Percentiles rank a stretch among this genome's conserved stretches.
Evolutionary conservation across 2,329 filamentous ascomycete genomes (phyloP).

Genomic region (Biscogniauxia mediterranea): DNA sequence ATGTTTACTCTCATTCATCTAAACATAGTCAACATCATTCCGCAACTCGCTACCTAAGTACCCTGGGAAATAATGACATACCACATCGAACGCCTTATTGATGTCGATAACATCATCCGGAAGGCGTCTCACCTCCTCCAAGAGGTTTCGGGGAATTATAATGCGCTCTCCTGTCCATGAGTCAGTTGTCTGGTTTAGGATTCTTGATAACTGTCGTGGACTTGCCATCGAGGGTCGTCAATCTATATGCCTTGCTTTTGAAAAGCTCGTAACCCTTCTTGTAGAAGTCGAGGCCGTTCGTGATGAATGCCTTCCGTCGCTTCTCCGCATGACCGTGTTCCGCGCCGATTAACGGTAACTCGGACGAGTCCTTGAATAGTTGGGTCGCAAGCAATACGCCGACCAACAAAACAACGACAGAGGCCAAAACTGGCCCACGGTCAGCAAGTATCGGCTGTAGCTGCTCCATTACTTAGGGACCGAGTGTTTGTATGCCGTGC

Average conservation of each 20-base stretch:
- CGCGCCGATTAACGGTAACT: conserved; percentile 22
- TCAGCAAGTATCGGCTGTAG: conserved; percentile 12
- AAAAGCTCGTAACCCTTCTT: conserved; percentile 23
- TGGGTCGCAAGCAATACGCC: conserved; percentile 11
- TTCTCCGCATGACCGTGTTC: conserved; percentile 22
- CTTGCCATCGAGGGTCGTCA: conserved; percentile 25
- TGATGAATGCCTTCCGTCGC: conserved; percentile 23
- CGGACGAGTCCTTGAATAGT: conserved; percentile 19
- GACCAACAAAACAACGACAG: conserved; percentile 13
- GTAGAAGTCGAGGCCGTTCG: conserved; percentile 21
- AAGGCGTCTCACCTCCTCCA: conserved; percentile 29
- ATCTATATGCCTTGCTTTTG: conserved; percentile 19
- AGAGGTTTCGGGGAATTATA: conserved; percentile 26
- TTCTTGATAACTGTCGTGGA: background rate
- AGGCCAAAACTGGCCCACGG: conserved; percentile 15
- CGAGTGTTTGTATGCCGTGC: background rate
- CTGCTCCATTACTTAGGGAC: conserved; percentile 10
- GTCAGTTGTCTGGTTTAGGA: background rate
- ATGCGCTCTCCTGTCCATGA: conserved; percentile 26
- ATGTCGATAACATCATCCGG: conserved; percentile 31
- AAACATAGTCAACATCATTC: background rate
- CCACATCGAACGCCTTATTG: conserved; percentile 20
- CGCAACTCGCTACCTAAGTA: background rate
- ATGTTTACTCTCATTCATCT: conserved; percentile 18
- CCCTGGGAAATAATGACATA: background rate